These are phyloP conservation scores for Adenanthera pavonina DNA, from an alignment of 306 rosid genomes.

Conservation along the genomic window DNA sequence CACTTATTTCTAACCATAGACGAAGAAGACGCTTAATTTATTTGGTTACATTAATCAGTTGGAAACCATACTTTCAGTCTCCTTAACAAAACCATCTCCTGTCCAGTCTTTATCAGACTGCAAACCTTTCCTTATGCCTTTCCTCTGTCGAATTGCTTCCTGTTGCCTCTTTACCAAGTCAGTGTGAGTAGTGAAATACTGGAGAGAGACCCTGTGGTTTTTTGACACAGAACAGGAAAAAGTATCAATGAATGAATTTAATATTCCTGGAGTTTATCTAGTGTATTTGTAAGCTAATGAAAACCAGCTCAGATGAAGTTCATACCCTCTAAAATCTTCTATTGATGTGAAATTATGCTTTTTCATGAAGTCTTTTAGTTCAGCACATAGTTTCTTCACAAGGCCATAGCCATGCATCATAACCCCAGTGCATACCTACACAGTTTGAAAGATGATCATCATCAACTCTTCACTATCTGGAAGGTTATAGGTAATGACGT, in stretches of 20 bases:
- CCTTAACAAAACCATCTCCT: conserved; percentile 94
- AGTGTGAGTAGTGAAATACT: conserved; percentile 87
- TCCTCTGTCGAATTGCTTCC: conserved; percentile 84
- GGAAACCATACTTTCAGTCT: conserved; percentile 97
- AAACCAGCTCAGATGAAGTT: conserved; percentile 21
- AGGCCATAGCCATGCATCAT: conserved; percentile 99
- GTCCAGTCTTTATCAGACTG: conserved; percentile 97
- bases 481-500: not conserved
- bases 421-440: conserved; percentile 96
- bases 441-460: not conserved
- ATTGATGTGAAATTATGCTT: conserved; percentile 79
- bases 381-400: conserved; percentile 81
- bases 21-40: conserved; percentile 8
- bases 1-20: conserved; percentile 26
- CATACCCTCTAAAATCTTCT: conserved; percentile 96
- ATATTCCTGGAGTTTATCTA: not conserved
- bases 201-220: conserved; percentile 73
- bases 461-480: not conserved
- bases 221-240: conserved; percentile 2
- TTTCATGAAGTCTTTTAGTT: conserved; percentile 89
- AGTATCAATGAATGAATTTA: not conserved
- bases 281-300: conserved; percentile 4
- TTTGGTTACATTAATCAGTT: conserved; percentile 50
- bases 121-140: conserved; percentile 81
- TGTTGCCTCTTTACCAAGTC: conserved; percentile 87